Conservation (phyloP, 1,139 yeast genomes). For the Hansenula sp. region DNA sequence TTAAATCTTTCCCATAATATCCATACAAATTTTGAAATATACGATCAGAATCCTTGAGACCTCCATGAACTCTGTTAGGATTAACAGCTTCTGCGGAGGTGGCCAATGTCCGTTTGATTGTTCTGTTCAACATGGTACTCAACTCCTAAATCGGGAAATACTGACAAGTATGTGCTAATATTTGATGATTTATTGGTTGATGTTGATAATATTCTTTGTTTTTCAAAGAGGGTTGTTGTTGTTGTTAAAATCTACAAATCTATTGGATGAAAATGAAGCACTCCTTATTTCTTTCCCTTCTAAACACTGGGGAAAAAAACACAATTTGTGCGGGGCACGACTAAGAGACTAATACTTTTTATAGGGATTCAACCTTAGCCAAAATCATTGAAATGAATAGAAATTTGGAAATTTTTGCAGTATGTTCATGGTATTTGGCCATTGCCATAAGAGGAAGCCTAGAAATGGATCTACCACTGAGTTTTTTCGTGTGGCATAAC, state of each 20-base stretch:
- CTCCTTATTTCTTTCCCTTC: neutral
- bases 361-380: neutral
- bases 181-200: neutral
- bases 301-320: neutral
- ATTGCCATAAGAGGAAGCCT: conserved; percentile 5
- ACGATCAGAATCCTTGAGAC: conserved; percentile 76
- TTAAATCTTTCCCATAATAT: conserved; percentile 69
- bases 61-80: conserved; percentile 67
- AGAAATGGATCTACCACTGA: conserved; percentile 11
- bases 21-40: conserved; percentile 81
- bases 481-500: neutral
- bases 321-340: too few relatives aligned
- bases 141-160: too few relatives aligned
- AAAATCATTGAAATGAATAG: neutral
- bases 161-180: too few relatives aligned
- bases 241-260: too few relatives aligned
- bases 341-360: neutral
- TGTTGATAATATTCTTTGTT: neutral
- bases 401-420: neutral
- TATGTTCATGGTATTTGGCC: neutral
- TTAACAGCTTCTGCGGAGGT: conserved; percentile 33
- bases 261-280: neutral
- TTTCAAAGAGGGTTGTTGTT: too few relatives aligned
- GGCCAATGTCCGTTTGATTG: conserved; percentile 20
- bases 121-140: neutral